Evolutionary conservation across 371 early-diverging fungal genomes (phyloP).

Genomic region (Rhizomucor pusillus): DNA sequence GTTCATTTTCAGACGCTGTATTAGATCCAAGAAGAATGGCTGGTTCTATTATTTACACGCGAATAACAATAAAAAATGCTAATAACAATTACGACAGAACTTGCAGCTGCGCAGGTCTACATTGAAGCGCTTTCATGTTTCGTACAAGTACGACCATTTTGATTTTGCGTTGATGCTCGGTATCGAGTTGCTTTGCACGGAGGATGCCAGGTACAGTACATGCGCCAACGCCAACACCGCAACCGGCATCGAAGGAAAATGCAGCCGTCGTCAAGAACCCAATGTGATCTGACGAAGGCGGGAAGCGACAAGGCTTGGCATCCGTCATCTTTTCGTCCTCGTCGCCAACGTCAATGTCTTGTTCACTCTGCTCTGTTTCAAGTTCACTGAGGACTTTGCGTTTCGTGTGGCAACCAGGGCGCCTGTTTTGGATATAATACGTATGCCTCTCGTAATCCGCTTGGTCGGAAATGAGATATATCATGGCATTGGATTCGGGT

Average conservation of each 20-base stretch:
- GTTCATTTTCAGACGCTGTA: conserved; percentile 46
- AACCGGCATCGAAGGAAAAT: conserved; percentile 64
- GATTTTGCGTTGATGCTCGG: conserved; percentile 30
- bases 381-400: neutral
- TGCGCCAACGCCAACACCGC: conserved; percentile 61
- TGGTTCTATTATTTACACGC: too few species aligned
- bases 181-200: conserved; percentile 21
- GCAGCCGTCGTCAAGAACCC: conserved; percentile 76
- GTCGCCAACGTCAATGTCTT: neutral
- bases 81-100: conserved; percentile 21
- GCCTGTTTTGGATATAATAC: neutral
- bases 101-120: conserved; percentile 49
- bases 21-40: too few species aligned
- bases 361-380: neutral
- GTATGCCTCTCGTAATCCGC: conserved; percentile 19
- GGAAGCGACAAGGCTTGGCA: neutral
- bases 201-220: conserved; percentile 44
- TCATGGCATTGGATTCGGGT: conserved; percentile 47
- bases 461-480: conserved; percentile 40
- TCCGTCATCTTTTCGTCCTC: neutral
- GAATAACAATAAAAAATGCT: too few species aligned
- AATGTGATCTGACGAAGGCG: conserved; percentile 36
- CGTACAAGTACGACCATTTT: conserved; percentile 54
- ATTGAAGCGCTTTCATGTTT: conserved; percentile 41
- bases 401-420: conserved; percentile 1